Percentiles rank a stretch among this genome's conserved stretches.
phyloP scores from a whole-genome alignment of 768 basidiomycete genomes.

The Filobasidium wieringae region DNA sequence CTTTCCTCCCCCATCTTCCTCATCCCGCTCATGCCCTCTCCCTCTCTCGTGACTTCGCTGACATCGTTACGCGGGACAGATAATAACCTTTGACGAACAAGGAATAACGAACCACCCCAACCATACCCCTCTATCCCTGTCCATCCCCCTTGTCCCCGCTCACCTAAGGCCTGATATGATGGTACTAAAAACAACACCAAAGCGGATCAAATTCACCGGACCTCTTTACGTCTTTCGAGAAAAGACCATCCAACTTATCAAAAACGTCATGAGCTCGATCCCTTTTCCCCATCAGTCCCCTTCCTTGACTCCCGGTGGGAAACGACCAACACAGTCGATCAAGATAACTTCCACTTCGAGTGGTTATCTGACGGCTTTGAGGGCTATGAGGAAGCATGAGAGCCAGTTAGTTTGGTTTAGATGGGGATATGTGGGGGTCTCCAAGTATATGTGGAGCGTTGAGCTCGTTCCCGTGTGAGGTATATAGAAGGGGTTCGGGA shows the following conservation, averaged over 20 bases:
- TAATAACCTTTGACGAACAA: constrained; percentile 67
- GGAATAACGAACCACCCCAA: constrained; percentile 83
- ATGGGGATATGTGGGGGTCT: constrained; percentile 67
- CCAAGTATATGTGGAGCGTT: constrained; percentile 87
- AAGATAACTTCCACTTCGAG: constrained; percentile 48
- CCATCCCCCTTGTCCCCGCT: constrained; percentile 42
- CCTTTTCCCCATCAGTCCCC: too few species aligned
- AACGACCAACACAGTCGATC: too few species aligned
- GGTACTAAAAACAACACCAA: constrained; percentile 20
- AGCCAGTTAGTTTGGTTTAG: constrained; percentile 83
- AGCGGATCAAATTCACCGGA: constrained; percentile 26
- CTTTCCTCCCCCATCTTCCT: background rate
- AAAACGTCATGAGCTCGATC: background rate
- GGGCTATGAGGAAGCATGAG: constrained; percentile 60
- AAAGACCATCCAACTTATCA: background rate
- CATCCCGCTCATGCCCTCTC: background rate
- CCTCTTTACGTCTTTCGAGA: constrained; percentile 9
- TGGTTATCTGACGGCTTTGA: constrained; percentile 50
- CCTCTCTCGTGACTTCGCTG: background rate
- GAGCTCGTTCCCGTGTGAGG: constrained; percentile 53
- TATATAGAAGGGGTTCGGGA: too few species aligned
- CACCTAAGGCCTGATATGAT: background rate
- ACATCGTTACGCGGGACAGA: constrained; percentile 42
- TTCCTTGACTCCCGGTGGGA: too few species aligned
- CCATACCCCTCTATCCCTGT: constrained; percentile 59